A percentile compares a stretch with the other conserved stretches of the same genome.
Evolutionary conservation across 2,329 filamentous ascomycete species (phyloP).

Genomic region (Diaporthe velutina): DNA sequence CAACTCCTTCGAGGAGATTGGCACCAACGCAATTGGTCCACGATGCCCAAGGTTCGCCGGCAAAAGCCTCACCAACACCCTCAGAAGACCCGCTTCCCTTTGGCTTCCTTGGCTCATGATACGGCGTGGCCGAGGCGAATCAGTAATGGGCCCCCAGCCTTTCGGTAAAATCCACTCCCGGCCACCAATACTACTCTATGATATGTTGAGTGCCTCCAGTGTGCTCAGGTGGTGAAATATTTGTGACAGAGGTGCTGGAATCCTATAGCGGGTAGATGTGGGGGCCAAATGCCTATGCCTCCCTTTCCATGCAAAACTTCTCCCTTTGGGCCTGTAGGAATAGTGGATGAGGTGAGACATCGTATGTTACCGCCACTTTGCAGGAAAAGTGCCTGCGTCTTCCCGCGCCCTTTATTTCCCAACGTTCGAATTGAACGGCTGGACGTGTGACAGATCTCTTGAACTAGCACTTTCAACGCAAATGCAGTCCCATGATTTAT

Average conservation of each 20-base stretch:
- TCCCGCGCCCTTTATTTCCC: background rate
- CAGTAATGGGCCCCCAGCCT: background rate
- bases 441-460: background rate
- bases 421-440: constrained; percentile 7
- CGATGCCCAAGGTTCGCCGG: background rate
- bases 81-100: constrained; percentile 2
- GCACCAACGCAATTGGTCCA: background rate
- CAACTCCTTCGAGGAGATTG: background rate
- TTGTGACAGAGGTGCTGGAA: background rate
- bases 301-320: background rate
- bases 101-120: background rate
- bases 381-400: background rate
- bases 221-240: background rate
- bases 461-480: too few species aligned
- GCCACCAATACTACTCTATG: background rate
- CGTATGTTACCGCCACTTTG: background rate
- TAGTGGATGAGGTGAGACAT: background rate
- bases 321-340: background rate
- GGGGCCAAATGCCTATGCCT: background rate
- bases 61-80: background rate
- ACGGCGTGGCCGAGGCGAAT: background rate
- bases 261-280: background rate
- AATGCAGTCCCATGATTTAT: background rate
- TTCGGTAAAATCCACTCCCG: background rate
- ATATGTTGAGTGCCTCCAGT: background rate